A percentile compares a stretch with the other conserved stretches of the same genome.
phyloP scores from a whole-genome alignment of 2,329 filamentous ascomycete genomes.

The Neofusicoccum laricinum region DNA sequence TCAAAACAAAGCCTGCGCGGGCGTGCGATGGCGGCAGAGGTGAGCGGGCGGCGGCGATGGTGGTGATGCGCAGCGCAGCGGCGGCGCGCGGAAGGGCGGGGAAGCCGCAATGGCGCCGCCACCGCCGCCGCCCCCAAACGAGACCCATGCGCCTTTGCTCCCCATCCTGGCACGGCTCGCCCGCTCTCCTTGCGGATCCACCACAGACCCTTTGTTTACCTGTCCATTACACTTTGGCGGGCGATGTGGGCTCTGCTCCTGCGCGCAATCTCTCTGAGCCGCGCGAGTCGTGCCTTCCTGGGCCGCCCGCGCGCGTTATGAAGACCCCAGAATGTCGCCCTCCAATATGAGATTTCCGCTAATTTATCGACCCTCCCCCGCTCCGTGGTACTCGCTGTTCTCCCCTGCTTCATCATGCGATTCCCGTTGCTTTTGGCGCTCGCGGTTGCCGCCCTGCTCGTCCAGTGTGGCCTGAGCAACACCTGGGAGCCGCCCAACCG shows the following conservation, averaged over 20 bases:
- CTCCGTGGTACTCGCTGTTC: background rate
- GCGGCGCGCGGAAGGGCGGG: background rate
- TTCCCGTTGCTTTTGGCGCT: slow-evolving; percentile 9
- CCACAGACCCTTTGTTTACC: background rate
- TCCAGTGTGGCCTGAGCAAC: background rate
- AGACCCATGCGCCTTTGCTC: background rate
- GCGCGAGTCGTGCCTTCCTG: background rate
- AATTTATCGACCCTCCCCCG: background rate
- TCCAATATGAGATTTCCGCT: background rate
- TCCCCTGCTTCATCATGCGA: slow-evolving; percentile 15
- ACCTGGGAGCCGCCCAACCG: slow-evolving; percentile 17
- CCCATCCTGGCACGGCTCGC: background rate
- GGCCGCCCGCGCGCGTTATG: background rate
- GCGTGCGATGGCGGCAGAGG: background rate
- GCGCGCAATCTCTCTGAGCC: background rate
- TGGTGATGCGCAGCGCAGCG: background rate
- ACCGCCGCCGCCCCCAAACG: background rate
- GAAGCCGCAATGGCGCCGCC: background rate
- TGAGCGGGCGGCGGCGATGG: background rate
- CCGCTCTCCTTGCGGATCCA: slow-evolving; percentile 1
- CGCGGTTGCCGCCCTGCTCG: background rate
- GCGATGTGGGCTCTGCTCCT: background rate
- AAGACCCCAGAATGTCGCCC: background rate
- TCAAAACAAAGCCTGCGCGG: too few relatives aligned
- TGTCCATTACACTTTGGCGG: background rate